Evolutionary conservation across 768 basidiomycete species (phyloP).

Genomic region (Phlebiopsis gigantea): DNA sequence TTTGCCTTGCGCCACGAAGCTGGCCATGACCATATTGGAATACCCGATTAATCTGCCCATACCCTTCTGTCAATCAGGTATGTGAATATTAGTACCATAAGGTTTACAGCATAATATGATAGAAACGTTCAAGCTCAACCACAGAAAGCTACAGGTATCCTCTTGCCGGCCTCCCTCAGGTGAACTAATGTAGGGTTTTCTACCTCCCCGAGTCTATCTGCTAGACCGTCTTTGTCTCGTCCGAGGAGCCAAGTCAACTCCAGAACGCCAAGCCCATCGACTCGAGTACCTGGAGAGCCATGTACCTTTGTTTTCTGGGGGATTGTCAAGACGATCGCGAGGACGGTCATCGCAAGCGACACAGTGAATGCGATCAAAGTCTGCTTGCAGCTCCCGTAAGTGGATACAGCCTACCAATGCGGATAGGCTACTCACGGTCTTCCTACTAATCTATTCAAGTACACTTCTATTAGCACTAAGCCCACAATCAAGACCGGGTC

Average conservation of each 20-base stretch:
- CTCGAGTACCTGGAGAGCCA: neutral
- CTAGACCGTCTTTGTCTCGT: neutral
- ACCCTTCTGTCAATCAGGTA: no score
- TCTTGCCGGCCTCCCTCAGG: neutral
- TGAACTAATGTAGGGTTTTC: neutral
- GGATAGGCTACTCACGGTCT: neutral
- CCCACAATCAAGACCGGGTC: no score
- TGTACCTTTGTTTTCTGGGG: neutral
- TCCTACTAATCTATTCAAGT: neutral
- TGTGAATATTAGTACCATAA: no score
- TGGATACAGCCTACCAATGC: neutral
- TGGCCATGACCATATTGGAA: neutral
- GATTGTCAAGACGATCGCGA: neutral
- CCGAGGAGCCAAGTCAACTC: slow-evolving; percentile 2
- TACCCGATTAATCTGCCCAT: no score
- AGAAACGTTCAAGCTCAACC: no score
- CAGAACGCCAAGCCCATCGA: neutral
- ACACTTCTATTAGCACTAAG: neutral
- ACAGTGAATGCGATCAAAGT: neutral
- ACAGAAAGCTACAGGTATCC: neutral
- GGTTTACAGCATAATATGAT: no score
- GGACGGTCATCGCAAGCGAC: neutral
- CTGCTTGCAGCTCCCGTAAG: neutral
- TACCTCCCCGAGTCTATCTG: neutral
- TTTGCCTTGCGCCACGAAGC: neutral